Evolutionary conservation across 495 filamentous ascomycete genomes (phyloP).

Genomic region (Penicillium macrosclerotiorum): DNA sequence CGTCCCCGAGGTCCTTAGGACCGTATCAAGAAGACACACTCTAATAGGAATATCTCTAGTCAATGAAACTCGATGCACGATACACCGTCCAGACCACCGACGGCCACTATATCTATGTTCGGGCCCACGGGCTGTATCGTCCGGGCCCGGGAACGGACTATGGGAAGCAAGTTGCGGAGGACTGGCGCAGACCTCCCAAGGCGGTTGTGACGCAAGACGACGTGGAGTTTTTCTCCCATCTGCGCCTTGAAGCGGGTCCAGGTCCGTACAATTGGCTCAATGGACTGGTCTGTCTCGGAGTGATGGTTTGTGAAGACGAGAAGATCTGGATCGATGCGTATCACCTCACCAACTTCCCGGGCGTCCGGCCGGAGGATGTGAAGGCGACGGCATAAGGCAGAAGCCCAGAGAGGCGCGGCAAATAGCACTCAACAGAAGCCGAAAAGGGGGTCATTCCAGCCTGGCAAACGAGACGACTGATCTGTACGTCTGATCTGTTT

Average conservation of each 20-base stretch:
- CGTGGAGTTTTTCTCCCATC: slow-evolving; percentile 34
- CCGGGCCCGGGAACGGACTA: slow-evolving; percentile 32
- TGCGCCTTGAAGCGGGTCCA: slow-evolving; percentile 25
- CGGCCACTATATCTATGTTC: slow-evolving; percentile 27
- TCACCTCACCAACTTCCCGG: slow-evolving; percentile 33
- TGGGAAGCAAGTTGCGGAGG: slow-evolving; percentile 19
- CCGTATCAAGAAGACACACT: too few species aligned
- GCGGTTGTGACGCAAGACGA: slow-evolving; percentile 26
- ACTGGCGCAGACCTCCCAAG: slow-evolving; percentile 18
- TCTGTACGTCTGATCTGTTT: too few species aligned
- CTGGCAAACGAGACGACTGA: too few species aligned
- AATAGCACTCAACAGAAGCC: too few species aligned
- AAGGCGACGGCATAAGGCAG: slow-evolving; percentile 10
- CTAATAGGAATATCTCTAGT: slow-evolving; percentile 17
- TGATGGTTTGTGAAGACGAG: slow-evolving; percentile 30
- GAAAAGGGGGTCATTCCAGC: too few species aligned
- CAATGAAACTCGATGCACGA: slow-evolving; percentile 33
- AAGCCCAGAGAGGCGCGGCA: background rate
- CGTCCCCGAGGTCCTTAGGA: too few species aligned
- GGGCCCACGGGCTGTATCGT: slow-evolving; percentile 33
- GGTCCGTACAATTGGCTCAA: slow-evolving; percentile 36
- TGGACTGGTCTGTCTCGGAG: slow-evolving; percentile 31
- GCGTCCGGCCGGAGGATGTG: slow-evolving; percentile 28
- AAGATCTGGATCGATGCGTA: slow-evolving; percentile 37
- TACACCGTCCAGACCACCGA: slow-evolving; percentile 30